Conservation (phyloP, 2,329 filamentous ascomycete genomes). For the Diaporthe sp. region DNA sequence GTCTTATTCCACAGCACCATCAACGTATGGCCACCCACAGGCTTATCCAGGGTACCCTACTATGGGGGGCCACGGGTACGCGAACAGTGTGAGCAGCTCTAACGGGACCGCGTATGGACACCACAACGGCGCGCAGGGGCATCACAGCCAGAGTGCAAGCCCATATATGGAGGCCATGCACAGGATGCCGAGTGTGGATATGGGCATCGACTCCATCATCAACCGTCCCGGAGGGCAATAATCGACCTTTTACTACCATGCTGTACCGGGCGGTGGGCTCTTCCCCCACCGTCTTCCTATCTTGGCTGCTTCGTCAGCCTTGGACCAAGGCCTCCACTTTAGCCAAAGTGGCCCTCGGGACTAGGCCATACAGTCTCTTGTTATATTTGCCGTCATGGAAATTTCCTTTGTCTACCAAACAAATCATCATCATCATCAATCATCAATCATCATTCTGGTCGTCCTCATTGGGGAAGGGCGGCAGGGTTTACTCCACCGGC, state of each 20-base stretch:
- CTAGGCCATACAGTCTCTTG: slow-evolving; percentile 12
- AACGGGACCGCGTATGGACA: slow-evolving; percentile 49
- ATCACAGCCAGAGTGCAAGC: slow-evolving; percentile 57
- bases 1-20: slow-evolving; percentile 42
- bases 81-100: slow-evolving; percentile 67
- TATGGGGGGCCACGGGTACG: slow-evolving; percentile 60
- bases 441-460: neutral
- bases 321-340: slow-evolving; percentile 18
- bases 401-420: slow-evolving; percentile 31
- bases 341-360: slow-evolving; percentile 16
- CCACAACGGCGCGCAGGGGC: slow-evolving; percentile 49
- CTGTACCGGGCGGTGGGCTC: neutral
- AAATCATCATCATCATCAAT: slow-evolving; percentile 15
- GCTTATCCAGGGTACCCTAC: slow-evolving; percentile 47
- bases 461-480: neutral
- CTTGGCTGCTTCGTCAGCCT: slow-evolving; percentile 9
- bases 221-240: slow-evolving; percentile 57
- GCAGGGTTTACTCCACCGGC: slow-evolving; percentile 11
- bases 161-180: slow-evolving; percentile 63
- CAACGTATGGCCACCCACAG: slow-evolving; percentile 44
- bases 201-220: slow-evolving; percentile 73
- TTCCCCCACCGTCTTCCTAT: neutral
- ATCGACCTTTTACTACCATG: neutral
- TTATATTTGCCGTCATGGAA: neutral
- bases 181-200: slow-evolving; percentile 69